Evolutionary conservation across 2,329 filamentous ascomycete genomes (phyloP).

Genomic region (Tetracladium maxilliforme): DNA sequence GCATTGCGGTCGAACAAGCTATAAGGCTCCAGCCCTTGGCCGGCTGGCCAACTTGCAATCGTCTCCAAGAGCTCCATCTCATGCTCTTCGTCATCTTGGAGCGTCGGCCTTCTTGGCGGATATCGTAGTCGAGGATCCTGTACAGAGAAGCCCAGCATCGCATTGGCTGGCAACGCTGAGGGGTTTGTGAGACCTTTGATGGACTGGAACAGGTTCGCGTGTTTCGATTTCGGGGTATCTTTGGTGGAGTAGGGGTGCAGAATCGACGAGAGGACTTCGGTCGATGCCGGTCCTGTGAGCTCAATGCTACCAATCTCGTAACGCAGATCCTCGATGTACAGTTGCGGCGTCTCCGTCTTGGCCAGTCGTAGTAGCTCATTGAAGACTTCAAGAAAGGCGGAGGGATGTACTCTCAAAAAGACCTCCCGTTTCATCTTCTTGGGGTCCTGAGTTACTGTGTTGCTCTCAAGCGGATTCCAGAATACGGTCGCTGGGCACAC

Average conservation of each 20-base stretch:
- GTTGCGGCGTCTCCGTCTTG: constrained; percentile 44
- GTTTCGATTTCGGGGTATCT: constrained; percentile 18
- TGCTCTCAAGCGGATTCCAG: constrained; percentile 42
- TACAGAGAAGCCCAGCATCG: constrained; percentile 57
- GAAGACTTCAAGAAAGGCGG: constrained; percentile 57
- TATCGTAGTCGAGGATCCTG: constrained; percentile 70
- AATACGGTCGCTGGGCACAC: constrained; percentile 63
- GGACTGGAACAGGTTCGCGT: constrained; percentile 32
- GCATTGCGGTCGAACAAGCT: constrained; percentile 53
- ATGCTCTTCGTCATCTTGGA: constrained; percentile 18
- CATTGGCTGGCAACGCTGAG: constrained; percentile 51
- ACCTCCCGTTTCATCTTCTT: constrained; percentile 23
- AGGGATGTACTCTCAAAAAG: constrained; percentile 69
- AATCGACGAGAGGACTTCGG: constrained; percentile 59
- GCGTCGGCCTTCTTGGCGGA: constrained; percentile 46
- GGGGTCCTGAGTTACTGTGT: constrained; percentile 6
- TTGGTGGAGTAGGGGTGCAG: constrained; percentile 35
- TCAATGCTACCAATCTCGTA: constrained; percentile 63
- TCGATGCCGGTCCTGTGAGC: constrained; percentile 58
- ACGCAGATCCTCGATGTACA: constrained; percentile 49
- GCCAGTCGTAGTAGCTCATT: constrained; percentile 39
- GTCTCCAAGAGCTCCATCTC: constrained; percentile 34
- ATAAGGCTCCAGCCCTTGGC: constrained; percentile 29
- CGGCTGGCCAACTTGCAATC: constrained; percentile 54
- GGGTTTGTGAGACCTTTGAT: constrained; percentile 50